Evolutionary conservation across 192 early-diverging fungal genomes (phyloP).

Genomic region (Backusella luteola): DNA sequence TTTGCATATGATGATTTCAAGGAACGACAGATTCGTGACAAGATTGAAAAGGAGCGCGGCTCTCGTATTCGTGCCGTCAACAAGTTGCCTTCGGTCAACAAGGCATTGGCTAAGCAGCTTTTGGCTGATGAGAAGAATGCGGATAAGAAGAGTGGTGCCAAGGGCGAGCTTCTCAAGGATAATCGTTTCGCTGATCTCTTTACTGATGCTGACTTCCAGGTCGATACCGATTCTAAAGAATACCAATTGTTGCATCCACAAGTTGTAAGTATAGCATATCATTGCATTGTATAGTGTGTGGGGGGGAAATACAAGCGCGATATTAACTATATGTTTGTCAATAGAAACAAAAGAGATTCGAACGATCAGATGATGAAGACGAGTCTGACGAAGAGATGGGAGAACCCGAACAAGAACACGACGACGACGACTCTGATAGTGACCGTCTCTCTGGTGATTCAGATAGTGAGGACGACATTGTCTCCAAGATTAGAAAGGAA

Average conservation of each 20-base stretch:
- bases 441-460: constrained; percentile 20
- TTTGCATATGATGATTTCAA: constrained; percentile 95
- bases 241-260: constrained; percentile 70
- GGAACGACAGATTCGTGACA: constrained; percentile 73
- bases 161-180: constrained; percentile 66
- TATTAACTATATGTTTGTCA: background rate
- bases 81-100: constrained; percentile 93
- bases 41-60: constrained; percentile 78
- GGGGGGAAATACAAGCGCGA: background rate
- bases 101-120: constrained; percentile 76
- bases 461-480: constrained; percentile 42
- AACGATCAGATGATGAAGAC: constrained; percentile 26
- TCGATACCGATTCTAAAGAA: constrained; percentile 80
- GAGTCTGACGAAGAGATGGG: constrained; percentile 27
- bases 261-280: constrained; percentile 15
- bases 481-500: constrained; percentile 36
- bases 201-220: constrained; percentile 87
- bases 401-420: constrained; percentile 15
- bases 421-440: constrained; percentile 37
- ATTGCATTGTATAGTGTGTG: no score
- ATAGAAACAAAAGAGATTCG: constrained; percentile 12
- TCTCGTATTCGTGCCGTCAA: constrained; percentile 86
- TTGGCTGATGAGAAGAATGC: constrained; percentile 47
- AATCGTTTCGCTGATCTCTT: constrained; percentile 87
- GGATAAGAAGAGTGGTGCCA: constrained; percentile 39